Percentiles rank a stretch among this genome's conserved stretches.
Conservation (phyloP, 1,284 basidiomycete species). For the Meripilus lineatus region DNA sequence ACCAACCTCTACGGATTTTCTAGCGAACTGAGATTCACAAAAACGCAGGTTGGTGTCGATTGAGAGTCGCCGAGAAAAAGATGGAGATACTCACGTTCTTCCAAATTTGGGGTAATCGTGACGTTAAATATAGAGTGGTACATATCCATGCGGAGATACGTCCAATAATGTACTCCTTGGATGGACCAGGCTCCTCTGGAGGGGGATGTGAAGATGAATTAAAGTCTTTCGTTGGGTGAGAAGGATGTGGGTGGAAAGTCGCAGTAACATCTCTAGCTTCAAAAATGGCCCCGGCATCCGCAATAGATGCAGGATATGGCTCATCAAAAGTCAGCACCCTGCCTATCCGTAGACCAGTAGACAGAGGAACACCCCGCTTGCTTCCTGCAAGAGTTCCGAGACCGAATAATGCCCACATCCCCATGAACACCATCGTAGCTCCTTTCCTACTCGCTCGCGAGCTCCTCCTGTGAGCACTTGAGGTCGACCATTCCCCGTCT, state of each 20-base stretch:
- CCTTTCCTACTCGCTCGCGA: conserved; percentile 61
- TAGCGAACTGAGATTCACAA: conserved; percentile 55
- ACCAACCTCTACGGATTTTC: conserved; percentile 83
- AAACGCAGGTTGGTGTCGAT: neutral
- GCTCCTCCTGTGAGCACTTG: conserved; percentile 25
- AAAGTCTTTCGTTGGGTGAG: neutral
- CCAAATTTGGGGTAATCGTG: conserved; percentile 93
- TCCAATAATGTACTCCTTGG: conserved; percentile 65
- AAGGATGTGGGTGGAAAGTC: neutral
- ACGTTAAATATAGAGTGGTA: conserved; percentile 87
- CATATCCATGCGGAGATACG: conserved; percentile 91
- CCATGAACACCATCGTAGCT: conserved; percentile 69
- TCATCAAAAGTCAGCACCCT: conserved; percentile 18
- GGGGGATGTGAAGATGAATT: conserved; percentile 19
- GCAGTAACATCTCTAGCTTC: neutral
- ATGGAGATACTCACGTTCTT: conserved; percentile 75
- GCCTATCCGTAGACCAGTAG: conserved; percentile 24
- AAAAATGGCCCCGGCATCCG: conserved; percentile 2
- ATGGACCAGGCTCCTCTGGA: conserved; percentile 24
- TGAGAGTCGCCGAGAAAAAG: no score
- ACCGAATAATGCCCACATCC: conserved; percentile 65
- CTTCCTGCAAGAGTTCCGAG: conserved; percentile 45
- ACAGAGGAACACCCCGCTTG: conserved; percentile 21
- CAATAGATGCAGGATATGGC: neutral
- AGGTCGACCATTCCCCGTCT: conserved; percentile 20